Evolutionary conservation across 176 grass and related monocot genomes (phyloP).

Genomic region (Zizania latifolia): DNA sequence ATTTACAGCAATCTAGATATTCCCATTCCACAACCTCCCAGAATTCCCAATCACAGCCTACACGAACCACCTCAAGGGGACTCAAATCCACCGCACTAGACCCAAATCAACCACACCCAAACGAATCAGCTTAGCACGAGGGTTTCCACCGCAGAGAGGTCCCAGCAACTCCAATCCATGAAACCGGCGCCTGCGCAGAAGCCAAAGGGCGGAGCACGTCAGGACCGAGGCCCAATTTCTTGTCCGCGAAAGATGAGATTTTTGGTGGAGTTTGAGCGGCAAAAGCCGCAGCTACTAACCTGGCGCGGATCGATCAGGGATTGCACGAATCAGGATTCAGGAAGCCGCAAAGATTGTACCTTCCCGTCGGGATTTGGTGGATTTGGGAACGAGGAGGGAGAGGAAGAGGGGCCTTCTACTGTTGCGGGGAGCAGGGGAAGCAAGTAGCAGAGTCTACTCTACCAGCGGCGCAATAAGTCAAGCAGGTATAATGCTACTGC

Average conservation of each 20-base stretch:
- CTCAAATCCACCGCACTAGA: background rate
- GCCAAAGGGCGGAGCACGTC: background rate
- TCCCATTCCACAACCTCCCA: slow-evolving; percentile 4
- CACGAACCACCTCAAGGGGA: background rate
- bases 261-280: background rate
- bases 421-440: background rate
- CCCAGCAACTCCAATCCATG: slow-evolving; percentile 34
- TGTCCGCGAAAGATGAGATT: background rate
- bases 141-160: background rate
- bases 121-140: background rate
- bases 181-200: slow-evolving; percentile 9
- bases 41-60: background rate
- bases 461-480: background rate
- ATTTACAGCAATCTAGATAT: background rate
- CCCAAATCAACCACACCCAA: slow-evolving; percentile 3
- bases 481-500: background rate
- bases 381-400: background rate
- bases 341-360: background rate
- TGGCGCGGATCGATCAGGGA: background rate
- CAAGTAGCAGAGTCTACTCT: background rate
- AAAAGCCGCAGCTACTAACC: background rate
- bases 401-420: background rate
- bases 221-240: background rate
- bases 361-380: background rate
- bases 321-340: background rate